These are phyloP conservation scores for Fraxinus anomala DNA, from an alignment of 257 asterid species.

Conservation along the genomic window DNA sequence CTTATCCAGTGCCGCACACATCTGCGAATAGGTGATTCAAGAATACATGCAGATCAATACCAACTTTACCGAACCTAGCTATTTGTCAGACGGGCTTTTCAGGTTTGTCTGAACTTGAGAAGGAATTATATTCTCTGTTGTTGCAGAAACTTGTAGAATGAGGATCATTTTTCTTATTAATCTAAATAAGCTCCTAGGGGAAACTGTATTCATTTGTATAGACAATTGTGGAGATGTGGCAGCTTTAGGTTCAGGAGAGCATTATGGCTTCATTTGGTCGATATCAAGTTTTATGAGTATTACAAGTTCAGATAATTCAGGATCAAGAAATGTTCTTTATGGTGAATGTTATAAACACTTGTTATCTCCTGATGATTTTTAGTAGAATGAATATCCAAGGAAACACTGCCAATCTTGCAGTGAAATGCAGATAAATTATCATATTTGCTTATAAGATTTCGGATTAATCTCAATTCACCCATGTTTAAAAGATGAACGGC, in stretches of 20 bases:
- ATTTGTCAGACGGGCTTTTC: slow-evolving; percentile 6
- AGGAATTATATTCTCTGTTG: background rate
- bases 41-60: background rate
- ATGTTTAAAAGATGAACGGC: too few relatives aligned
- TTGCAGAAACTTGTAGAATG: slow-evolving; percentile 12
- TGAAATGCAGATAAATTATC: background rate
- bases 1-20: slow-evolving; percentile 50
- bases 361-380: background rate
- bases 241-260: too few relatives aligned
- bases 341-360: slow-evolving; percentile 10
- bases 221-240: background rate
- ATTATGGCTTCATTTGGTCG: slow-evolving; percentile 3
- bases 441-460: too few relatives aligned
- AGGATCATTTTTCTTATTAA: slow-evolving; percentile 10
- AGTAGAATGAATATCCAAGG: background rate
- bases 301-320: slow-evolving; percentile 8
- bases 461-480: background rate
- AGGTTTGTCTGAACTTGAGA: slow-evolving; percentile 10
- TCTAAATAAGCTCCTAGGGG: slow-evolving; percentile 24
- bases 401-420: background rate
- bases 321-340: background rate
- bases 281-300: slow-evolving; percentile 18
- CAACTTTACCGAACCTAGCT: background rate
- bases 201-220: slow-evolving; percentile 29
- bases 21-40: slow-evolving; percentile 47